These are phyloP conservation scores for Hymenotorrendiella dingleyae DNA, from an alignment of 2,329 filamentous ascomycete species.

Conservation along the genomic window DNA sequence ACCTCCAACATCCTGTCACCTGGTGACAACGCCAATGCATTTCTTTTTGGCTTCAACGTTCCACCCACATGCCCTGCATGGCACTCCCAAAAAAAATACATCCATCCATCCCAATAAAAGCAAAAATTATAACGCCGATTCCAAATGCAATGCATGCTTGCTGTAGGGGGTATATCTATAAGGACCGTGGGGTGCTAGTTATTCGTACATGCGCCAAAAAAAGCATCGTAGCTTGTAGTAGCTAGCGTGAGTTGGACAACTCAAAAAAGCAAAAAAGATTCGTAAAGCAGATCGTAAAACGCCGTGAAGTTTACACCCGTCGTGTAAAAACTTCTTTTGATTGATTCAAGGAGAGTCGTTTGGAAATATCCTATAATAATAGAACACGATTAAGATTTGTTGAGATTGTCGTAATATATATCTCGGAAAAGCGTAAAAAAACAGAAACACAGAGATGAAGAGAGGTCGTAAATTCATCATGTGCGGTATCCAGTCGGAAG, in stretches of 20 bases:
- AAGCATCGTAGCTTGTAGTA: no score
- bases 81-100: no score
- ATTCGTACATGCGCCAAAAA: no score
- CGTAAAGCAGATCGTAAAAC: constrained; percentile 26
- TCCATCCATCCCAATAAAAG: no score
- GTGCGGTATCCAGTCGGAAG: constrained; percentile 3
- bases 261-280: constrained; percentile 18
- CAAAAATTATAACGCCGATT: constrained; percentile 19
- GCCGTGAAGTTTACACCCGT: constrained; percentile 24
- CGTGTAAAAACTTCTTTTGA: no score
- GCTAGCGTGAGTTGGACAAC: no score
- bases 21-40: no score
- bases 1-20: no score
- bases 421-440: constrained; percentile 9
- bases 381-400: constrained; percentile 16
- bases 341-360: constrained; percentile 21
- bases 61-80: no score
- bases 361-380: constrained; percentile 7
- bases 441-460: no score
- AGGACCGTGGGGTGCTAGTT: constrained; percentile 26
- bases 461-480: constrained; percentile 16
- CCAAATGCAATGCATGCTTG: constrained; percentile 18
- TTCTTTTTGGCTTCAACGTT: no score
- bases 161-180: constrained; percentile 22
- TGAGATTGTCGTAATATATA: constrained; percentile 17